These are phyloP conservation scores for Fusarium sambucinum DNA, from an alignment of 2,329 filamentous ascomycete genomes.

Conservation along the genomic window DNA sequence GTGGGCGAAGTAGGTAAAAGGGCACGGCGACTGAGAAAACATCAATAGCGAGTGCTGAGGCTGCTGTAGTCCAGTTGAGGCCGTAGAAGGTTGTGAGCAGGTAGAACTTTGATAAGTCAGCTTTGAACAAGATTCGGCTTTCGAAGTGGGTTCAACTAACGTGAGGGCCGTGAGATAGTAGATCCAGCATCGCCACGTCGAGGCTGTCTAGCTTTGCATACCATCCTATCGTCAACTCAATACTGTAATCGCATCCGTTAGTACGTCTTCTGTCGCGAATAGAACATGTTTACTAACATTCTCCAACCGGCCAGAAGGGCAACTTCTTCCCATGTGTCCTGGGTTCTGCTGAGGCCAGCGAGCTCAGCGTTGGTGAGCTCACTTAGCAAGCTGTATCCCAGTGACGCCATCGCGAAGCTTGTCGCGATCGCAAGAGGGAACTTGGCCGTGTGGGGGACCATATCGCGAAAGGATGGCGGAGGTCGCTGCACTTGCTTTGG, in stretches of 20 bases:
- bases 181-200: slow-evolving; percentile 73
- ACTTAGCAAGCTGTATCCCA: slow-evolving; percentile 73
- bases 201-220: slow-evolving; percentile 78
- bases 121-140: background rate
- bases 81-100: slow-evolving; percentile 83
- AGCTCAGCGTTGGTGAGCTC: slow-evolving; percentile 74
- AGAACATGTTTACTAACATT: slow-evolving; percentile 60
- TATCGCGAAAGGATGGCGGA: slow-evolving; percentile 32
- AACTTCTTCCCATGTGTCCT: slow-evolving; percentile 73
- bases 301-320: slow-evolving; percentile 65
- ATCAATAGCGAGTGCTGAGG: slow-evolving; percentile 75
- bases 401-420: slow-evolving; percentile 71
- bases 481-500: slow-evolving; percentile 17
- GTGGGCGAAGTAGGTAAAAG: slow-evolving; percentile 78
- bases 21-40: slow-evolving; percentile 76
- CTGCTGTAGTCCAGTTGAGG: slow-evolving; percentile 70
- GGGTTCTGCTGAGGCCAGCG: slow-evolving; percentile 72
- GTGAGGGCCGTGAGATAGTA: slow-evolving; percentile 80
- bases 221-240: slow-evolving; percentile 81
- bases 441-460: slow-evolving; percentile 59
- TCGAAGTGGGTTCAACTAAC: slow-evolving; percentile 57
- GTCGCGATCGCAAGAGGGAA: slow-evolving; percentile 66
- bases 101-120: slow-evolving; percentile 67
- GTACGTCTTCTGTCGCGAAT: background rate
- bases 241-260: slow-evolving; percentile 56